Conservation (phyloP, 2,329 filamentous ascomycete genomes). For the Periconia sp. region DNA sequence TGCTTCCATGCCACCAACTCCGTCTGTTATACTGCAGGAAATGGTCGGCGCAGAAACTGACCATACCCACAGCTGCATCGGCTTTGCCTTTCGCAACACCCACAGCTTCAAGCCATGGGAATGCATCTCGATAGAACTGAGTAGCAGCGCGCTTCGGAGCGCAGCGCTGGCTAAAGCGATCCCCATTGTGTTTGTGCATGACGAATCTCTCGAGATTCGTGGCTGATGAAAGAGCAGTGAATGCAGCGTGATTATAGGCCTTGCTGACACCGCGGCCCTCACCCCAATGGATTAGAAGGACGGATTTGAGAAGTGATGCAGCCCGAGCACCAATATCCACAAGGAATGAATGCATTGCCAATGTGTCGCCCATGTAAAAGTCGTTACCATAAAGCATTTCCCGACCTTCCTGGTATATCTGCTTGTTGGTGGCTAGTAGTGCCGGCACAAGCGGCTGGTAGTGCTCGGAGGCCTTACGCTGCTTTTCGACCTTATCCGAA, state of each 20-base stretch:
- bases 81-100: constrained; percentile 24
- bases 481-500: constrained; percentile 1
- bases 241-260: constrained; percentile 37
- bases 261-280: constrained; percentile 24
- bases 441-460: constrained; percentile 19
- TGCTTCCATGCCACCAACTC: background rate
- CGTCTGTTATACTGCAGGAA: background rate
- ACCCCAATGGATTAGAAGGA: constrained; percentile 30
- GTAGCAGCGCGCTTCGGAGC: constrained; percentile 18
- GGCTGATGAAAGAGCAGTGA: constrained; percentile 31
- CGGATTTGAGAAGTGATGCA: constrained; percentile 22
- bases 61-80: constrained; percentile 33
- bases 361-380: constrained; percentile 27
- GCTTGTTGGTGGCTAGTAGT: constrained; percentile 32
- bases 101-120: constrained; percentile 40
- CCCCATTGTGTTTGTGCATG: constrained; percentile 15
- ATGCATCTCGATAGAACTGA: constrained; percentile 39
- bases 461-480: background rate
- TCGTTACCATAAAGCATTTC: constrained; percentile 34
- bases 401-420: constrained; percentile 28
- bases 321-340: constrained; percentile 30
- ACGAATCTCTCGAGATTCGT: constrained; percentile 30
- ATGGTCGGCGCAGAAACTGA: constrained; percentile 11
- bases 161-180: constrained; percentile 2
- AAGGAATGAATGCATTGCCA: constrained; percentile 35